Conservation (phyloP, 2,329 filamentous ascomycete species). For the Bipolaris gigantea region DNA sequence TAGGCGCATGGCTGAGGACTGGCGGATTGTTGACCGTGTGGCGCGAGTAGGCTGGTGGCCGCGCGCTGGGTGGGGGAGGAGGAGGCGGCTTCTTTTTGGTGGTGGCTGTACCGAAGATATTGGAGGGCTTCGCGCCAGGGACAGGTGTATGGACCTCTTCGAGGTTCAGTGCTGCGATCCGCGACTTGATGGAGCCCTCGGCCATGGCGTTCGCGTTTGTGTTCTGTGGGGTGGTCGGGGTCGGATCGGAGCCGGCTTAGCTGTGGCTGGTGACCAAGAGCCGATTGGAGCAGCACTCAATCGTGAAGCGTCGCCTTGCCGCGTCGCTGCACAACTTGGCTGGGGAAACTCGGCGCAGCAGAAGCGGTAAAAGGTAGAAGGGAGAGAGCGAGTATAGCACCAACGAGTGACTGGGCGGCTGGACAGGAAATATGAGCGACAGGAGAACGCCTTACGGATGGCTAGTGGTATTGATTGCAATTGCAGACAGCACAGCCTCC, state of each 20-base stretch:
- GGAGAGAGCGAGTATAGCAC: not conserved
- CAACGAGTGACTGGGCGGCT: conserved; percentile 11
- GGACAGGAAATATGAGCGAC: conserved; percentile 1
- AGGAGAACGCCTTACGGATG: conserved; percentile 12
- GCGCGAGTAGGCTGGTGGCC: conserved; percentile 37
- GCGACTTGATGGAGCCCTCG: conserved; percentile 47
- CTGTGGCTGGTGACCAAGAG: conserved; percentile 11
- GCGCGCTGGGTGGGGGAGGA: conserved; percentile 43
- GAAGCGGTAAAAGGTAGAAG: not conserved
- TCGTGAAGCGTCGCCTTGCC: conserved; percentile 1
- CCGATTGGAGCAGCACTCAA: conserved; percentile 4
- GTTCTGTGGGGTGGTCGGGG: conserved; percentile 14
- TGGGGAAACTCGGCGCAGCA: not conserved
- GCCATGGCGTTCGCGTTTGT: conserved; percentile 32
- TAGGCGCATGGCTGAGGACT: conserved; percentile 40
- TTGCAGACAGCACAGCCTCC: conserved; percentile 16
- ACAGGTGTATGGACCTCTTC: conserved; percentile 48
- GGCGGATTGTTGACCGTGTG: conserved; percentile 48
- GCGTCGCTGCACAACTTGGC: conserved; percentile 3
- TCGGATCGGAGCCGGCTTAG: conserved; percentile 9
- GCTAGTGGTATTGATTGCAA: conserved; percentile 14
- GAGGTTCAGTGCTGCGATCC: conserved; percentile 54
- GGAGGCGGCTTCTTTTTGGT: conserved; percentile 43
- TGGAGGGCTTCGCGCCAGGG: conserved; percentile 41
- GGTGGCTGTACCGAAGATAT: conserved; percentile 39